phyloP scores from a whole-genome alignment of 495 filamentous ascomycete genomes.

The Aspergillus avenaceus region DNA sequence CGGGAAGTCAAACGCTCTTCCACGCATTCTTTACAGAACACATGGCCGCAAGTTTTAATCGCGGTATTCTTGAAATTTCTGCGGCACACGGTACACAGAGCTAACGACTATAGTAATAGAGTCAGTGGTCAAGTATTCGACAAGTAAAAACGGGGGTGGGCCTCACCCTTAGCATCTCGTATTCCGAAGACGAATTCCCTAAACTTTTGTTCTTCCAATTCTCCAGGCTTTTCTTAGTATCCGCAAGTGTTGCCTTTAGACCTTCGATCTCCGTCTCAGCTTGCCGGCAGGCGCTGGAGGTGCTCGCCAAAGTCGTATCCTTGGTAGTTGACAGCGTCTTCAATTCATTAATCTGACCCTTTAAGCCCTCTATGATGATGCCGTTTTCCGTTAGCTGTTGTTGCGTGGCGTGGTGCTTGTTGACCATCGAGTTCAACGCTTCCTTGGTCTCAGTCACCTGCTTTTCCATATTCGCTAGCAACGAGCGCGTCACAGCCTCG shows the following conservation, averaged over 20 bases:
- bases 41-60: slow-evolving; percentile 91
- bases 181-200: slow-evolving; percentile 74
- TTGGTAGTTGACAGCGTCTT: slow-evolving; percentile 67
- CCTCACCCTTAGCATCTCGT: slow-evolving; percentile 80
- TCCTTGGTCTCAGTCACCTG: slow-evolving; percentile 78
- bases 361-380: slow-evolving; percentile 66
- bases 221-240: slow-evolving; percentile 72
- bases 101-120: slow-evolving; percentile 58
- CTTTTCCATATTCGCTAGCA: slow-evolving; percentile 85
- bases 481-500: slow-evolving; percentile 53
- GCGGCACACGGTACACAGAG: slow-evolving; percentile 85
- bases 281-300: slow-evolving; percentile 59
- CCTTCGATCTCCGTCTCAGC: slow-evolving; percentile 71
- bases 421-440: slow-evolving; percentile 58
- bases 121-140: background rate
- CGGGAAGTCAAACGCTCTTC: slow-evolving; percentile 82
- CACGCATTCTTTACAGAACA: slow-evolving; percentile 87
- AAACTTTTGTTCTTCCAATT: slow-evolving; percentile 76
- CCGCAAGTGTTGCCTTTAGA: slow-evolving; percentile 65
- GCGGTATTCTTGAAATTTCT: slow-evolving; percentile 89
- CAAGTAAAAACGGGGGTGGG: background rate
- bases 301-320: slow-evolving; percentile 53
- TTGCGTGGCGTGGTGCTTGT: slow-evolving; percentile 69
- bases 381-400: slow-evolving; percentile 62
- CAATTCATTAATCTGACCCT: slow-evolving; percentile 71